phyloP scores from a whole-genome alignment of 441 rosid species.

The Pelargonium australe region DNA sequence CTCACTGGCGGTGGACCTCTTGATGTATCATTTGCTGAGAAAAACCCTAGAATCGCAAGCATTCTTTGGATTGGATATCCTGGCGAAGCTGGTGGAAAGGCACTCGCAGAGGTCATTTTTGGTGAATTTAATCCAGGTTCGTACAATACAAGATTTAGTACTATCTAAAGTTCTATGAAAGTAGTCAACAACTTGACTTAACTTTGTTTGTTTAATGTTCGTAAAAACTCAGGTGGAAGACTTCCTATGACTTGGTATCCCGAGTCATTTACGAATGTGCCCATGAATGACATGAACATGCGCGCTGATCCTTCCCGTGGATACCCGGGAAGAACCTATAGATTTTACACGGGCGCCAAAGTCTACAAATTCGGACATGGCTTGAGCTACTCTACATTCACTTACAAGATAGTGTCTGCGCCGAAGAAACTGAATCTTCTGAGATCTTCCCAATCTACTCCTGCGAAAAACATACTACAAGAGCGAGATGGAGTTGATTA shows the following conservation, averaged over 20 bases:
- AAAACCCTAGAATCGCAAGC: conserved; percentile 39
- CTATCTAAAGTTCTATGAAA: too few species aligned
- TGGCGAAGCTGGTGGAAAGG: conserved; percentile 67
- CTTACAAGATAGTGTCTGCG: conserved; percentile 53
- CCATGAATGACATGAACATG: conserved; percentile 66
- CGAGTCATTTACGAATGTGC: conserved; percentile 42
- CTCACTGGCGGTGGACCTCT: conserved; percentile 70
- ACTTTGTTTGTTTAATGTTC: background rate
- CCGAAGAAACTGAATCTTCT: conserved; percentile 44
- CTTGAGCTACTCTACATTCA: conserved; percentile 57
- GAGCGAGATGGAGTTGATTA: conserved; percentile 27
- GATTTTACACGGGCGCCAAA: conserved; percentile 60
- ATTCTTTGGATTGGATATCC: conserved; percentile 70
- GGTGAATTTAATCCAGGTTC: conserved; percentile 64
- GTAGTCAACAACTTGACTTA: too few species aligned
- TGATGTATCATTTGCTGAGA: conserved; percentile 53
- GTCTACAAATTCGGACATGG: conserved; percentile 73
- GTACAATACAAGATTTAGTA: conserved; percentile 13
- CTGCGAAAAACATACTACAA: conserved; percentile 35
- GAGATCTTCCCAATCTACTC: conserved; percentile 22
- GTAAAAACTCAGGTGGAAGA: conserved; percentile 47
- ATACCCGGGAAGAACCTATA: conserved; percentile 64
- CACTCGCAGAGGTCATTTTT: conserved; percentile 54
- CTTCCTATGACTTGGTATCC: conserved; percentile 72
- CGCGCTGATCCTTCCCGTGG: conserved; percentile 47